phyloP scores from a whole-genome alignment of 2,329 filamentous ascomycete genomes.

The Fusarium papillatum region DNA sequence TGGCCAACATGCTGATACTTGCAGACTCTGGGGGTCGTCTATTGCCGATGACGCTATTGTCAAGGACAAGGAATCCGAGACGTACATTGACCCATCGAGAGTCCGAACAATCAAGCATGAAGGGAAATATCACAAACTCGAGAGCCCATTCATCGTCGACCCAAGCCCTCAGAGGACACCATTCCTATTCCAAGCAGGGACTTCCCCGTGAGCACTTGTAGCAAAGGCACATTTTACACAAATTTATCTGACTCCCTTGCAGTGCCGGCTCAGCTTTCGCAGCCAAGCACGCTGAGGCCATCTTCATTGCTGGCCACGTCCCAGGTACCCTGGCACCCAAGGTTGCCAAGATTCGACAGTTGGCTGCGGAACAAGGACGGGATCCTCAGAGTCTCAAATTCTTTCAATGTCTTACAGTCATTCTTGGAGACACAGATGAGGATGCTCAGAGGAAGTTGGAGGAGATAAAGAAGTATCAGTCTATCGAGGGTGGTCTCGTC shows the following conservation, averaged over 20 bases:
- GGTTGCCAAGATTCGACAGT: constrained; percentile 4
- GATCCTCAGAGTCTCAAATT: constrained; percentile 16
- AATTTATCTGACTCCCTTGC: background rate
- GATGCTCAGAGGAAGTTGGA: constrained; percentile 3
- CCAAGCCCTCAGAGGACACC: constrained; percentile 68
- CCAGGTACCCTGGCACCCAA: constrained; percentile 14
- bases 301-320: constrained; percentile 68
- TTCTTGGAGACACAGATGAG: constrained; percentile 11
- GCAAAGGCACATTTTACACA: background rate
- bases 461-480: constrained; percentile 7
- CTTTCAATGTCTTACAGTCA: constrained; percentile 11
- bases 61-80: constrained; percentile 59
- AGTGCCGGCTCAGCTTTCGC: constrained; percentile 66
- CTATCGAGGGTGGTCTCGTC: constrained; percentile 7
- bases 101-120: constrained; percentile 72
- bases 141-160: constrained; percentile 15
- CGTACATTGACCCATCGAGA: constrained; percentile 56
- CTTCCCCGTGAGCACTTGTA: constrained; percentile 55
- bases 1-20: background rate
- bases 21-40: constrained; percentile 21
- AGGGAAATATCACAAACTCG: constrained; percentile 63
- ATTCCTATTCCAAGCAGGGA: constrained; percentile 72
- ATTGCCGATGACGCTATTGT: constrained; percentile 15
- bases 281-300: constrained; percentile 71
- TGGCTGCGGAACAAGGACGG: background rate